Percentiles rank a stretch among this genome's conserved stretches.
Conservation (phyloP, 139 green algal genomes). For the Tetradesmus lagerheimii region DNA sequence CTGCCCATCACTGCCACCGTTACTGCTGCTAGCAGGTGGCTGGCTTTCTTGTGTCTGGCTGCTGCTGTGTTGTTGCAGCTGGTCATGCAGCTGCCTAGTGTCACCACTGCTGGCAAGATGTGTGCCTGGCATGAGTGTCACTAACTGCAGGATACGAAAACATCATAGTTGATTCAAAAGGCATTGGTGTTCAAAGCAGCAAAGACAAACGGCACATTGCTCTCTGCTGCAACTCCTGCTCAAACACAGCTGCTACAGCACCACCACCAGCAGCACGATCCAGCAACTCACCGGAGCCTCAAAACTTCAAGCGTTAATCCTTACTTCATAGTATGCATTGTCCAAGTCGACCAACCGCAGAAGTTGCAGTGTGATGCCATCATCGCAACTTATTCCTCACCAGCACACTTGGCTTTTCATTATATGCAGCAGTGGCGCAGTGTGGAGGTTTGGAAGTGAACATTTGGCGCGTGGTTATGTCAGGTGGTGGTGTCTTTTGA, state of each 20-base stretch:
- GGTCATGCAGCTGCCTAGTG: slow-evolving; percentile 1
- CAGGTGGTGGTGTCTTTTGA: too few relatives aligned
- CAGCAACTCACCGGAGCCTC: neutral
- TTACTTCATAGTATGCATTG: too few relatives aligned
- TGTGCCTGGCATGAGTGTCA: neutral
- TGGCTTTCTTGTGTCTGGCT: neutral
- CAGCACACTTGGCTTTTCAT: too few relatives aligned
- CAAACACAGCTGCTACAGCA: neutral
- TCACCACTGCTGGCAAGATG: neutral
- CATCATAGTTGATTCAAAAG: too few relatives aligned
- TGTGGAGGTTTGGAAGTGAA: too few relatives aligned
- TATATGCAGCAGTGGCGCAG: too few relatives aligned
- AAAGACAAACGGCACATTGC: neutral
- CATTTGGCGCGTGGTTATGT: too few relatives aligned
- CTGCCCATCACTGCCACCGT: neutral
- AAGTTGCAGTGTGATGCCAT: too few relatives aligned
- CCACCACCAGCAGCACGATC: neutral
- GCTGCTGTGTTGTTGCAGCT: neutral
- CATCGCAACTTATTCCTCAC: too few relatives aligned
- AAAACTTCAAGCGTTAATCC: too few relatives aligned
- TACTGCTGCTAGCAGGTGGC: neutral
- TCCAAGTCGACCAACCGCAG: too few relatives aligned
- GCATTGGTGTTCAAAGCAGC: too few relatives aligned
- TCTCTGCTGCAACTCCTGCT: neutral
- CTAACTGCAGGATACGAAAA: neutral